These are phyloP conservation scores for Solanum acaule DNA, from an alignment of 257 asterid genomes.

Conservation along the genomic window DNA sequence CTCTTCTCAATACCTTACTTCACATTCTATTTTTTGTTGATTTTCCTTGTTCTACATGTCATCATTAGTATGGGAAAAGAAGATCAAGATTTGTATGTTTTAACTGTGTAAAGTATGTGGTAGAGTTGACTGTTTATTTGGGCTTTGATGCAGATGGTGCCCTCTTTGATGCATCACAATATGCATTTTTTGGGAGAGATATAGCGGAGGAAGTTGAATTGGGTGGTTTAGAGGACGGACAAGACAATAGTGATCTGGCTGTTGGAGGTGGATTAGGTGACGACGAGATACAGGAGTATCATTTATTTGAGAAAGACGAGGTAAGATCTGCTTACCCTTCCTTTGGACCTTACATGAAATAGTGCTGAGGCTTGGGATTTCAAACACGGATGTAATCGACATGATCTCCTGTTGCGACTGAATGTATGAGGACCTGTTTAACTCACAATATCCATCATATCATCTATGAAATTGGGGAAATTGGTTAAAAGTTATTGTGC, in stretches of 20 bases:
- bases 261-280: slow-evolving; percentile 39
- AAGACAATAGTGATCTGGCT: slow-evolving; percentile 26
- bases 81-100: background rate
- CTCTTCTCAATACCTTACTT: background rate
- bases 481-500: background rate
- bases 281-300: slow-evolving; percentile 65
- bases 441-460: background rate
- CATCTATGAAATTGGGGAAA: background rate
- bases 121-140: background rate
- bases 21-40: background rate
- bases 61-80: background rate
- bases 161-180: slow-evolving; percentile 75
- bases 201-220: slow-evolving; percentile 49
- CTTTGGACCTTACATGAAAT: background rate
- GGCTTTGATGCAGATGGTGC: slow-evolving; percentile 39
- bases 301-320: slow-evolving; percentile 80
- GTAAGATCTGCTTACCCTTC: slow-evolving; percentile 10
- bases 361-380: background rate
- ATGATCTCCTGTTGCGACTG: background rate
- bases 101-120: background rate
- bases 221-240: slow-evolving; percentile 69
- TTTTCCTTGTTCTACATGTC: background rate
- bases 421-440: background rate
- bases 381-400: background rate
- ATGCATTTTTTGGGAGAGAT: slow-evolving; percentile 74